A percentile compares a stretch with the other conserved stretches of the same genome.
Conservation (phyloP, 192 early-diverging fungal genomes). For the Backusella australiensis region DNA sequence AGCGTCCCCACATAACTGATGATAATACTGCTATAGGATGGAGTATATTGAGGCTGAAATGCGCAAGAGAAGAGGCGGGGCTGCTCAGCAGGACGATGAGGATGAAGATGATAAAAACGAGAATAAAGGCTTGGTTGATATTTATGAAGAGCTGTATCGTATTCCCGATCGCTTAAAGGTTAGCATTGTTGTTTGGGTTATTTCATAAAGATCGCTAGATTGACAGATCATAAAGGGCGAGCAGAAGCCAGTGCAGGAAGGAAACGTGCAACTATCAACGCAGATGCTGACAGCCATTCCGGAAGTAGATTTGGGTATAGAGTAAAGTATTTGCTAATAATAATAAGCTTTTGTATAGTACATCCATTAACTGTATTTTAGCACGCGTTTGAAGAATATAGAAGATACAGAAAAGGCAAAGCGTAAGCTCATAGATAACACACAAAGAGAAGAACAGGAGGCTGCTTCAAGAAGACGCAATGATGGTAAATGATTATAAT, state of each 20-base stretch:
- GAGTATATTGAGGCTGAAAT: slow-evolving; percentile 83
- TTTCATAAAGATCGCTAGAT: not conserved
- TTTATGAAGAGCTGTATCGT: slow-evolving; percentile 63
- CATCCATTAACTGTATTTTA: slow-evolving; percentile 16
- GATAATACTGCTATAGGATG: slow-evolving; percentile 47
- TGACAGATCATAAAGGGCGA: slow-evolving; percentile 32
- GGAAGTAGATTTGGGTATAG: slow-evolving; percentile 85
- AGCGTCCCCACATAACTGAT: not conserved
- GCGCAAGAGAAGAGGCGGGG: slow-evolving; percentile 54
- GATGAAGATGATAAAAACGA: slow-evolving; percentile 28
- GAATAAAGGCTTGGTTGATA: slow-evolving; percentile 40
- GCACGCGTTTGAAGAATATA: slow-evolving; percentile 68
- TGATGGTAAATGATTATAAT: not conserved
- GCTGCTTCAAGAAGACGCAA: not conserved
- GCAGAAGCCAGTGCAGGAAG: slow-evolving; percentile 71
- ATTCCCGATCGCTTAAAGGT: slow-evolving; percentile 64
- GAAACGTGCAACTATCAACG: slow-evolving; percentile 82
- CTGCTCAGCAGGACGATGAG: slow-evolving; percentile 27
- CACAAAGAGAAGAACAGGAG: slow-evolving; percentile 33
- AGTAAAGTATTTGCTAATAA: slow-evolving; percentile 37
- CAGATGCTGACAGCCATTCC: slow-evolving; percentile 91
- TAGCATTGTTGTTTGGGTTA: not conserved
- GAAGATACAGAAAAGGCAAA: slow-evolving; percentile 79
- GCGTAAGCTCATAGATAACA: slow-evolving; percentile 47
- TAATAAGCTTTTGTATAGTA: not conserved